phyloP scores from a whole-genome alignment of 78 protist species.

The Planoprotostelium fungivorum region DNA sequence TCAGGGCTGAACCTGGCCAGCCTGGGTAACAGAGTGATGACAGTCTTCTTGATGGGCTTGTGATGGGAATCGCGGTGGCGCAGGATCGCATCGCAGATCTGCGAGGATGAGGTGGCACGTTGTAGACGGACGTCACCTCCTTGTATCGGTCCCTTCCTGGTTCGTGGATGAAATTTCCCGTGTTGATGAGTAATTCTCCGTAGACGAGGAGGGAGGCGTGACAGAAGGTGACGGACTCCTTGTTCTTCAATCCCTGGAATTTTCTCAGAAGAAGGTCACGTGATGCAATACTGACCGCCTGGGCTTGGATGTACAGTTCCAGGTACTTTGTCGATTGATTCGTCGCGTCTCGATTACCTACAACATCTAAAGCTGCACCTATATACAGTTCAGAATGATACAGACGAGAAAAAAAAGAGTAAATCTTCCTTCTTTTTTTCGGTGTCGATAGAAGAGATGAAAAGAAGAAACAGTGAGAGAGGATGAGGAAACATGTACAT shows the following conservation, averaged over 20 bases:
- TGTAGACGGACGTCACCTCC: neutral
- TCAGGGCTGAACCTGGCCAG: neutral
- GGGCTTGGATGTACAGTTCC: neutral
- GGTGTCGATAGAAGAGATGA: too few relatives aligned
- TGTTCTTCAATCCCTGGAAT: neutral
- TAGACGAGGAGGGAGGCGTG: neutral
- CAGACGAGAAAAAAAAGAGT: too few relatives aligned
- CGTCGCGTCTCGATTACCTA: neutral
- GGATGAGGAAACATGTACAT: too few relatives aligned
- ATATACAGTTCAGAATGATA: too few relatives aligned
- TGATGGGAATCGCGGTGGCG: neutral
- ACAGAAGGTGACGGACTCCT: neutral
- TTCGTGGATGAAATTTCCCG: neutral
- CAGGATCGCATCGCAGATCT: neutral
- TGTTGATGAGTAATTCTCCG: neutral
- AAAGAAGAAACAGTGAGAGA: too few relatives aligned
- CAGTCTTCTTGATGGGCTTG: neutral
- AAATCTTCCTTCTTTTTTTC: too few relatives aligned
- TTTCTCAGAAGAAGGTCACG: too few relatives aligned
- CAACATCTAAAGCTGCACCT: neutral
- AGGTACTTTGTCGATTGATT: neutral
- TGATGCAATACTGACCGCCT: too few relatives aligned
- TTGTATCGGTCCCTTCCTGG: neutral
- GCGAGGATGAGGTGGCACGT: too few relatives aligned
- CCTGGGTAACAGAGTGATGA: neutral